Conservation (phyloP, 2,329 filamentous ascomycete genomes). For the Aureobasidium sp. region DNA sequence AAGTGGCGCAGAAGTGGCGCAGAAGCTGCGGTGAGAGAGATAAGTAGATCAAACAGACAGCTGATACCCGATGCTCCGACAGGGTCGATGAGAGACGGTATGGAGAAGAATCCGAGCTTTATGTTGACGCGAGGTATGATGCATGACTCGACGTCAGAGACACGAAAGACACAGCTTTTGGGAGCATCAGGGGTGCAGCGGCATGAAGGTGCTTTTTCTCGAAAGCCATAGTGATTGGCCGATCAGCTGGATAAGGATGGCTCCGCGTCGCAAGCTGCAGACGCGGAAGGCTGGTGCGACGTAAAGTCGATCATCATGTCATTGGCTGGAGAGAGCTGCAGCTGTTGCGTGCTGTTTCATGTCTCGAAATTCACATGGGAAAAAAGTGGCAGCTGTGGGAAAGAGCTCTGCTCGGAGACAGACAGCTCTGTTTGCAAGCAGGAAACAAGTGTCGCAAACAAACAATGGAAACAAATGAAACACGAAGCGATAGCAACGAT, state of each 20-base stretch:
- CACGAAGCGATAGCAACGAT: conserved; percentile 3
- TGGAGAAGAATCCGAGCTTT: not conserved
- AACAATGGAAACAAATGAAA: conserved; percentile 8
- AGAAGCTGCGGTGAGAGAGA: not conserved
- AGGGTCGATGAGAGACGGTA: not conserved
- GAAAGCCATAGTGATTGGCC: conserved; percentile 1
- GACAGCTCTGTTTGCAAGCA: not conserved
- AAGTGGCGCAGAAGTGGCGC: not conserved
- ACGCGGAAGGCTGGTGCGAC: conserved; percentile 9
- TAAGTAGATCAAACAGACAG: conserved; percentile 1
- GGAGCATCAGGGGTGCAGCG: conserved; percentile 6
- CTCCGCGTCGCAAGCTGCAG: not conserved
- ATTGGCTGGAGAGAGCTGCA: conserved; percentile 2
- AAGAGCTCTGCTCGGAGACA: not conserved
- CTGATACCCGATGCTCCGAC: conserved; percentile 1
- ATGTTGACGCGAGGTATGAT: conserved; percentile 2
- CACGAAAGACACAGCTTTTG: conserved; percentile 1
- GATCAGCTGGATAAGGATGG: not conserved
- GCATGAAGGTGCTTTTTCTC: conserved; percentile 9
- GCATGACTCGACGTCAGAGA: conserved; percentile 12
- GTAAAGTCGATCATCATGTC: conserved; percentile 10
- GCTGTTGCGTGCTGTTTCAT: conserved; percentile 6
- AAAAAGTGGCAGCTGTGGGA: not conserved
- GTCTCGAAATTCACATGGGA: not conserved
- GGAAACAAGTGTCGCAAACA: not conserved